These are phyloP conservation scores for Alternaria infectoria DNA, from an alignment of 2,329 filamentous ascomycete species.

Conservation along the genomic window DNA sequence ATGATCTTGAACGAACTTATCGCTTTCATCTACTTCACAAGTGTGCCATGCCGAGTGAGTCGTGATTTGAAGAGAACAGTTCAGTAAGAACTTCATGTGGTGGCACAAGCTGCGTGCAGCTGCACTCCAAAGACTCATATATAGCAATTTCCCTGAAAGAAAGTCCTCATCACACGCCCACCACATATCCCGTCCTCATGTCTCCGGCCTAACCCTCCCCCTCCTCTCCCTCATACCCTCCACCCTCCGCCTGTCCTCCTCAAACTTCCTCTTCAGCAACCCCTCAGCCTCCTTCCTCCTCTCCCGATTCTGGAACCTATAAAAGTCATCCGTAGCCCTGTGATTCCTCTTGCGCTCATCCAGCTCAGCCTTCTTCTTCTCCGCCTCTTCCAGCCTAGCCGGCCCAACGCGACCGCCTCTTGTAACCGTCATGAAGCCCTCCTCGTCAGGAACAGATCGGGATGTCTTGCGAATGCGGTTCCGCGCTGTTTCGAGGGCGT, in stretches of 20 bases:
- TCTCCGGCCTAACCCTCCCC: conserved; percentile 40
- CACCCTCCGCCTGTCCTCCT: conserved; percentile 76
- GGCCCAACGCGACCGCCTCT: conserved; percentile 74
- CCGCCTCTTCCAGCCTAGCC: conserved; percentile 71
- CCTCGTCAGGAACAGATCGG: conserved; percentile 85
- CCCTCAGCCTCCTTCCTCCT: conserved; percentile 77
- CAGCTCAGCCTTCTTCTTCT: conserved; percentile 63
- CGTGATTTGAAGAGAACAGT: not conserved
- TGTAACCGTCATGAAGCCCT: conserved; percentile 93
- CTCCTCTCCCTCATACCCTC: conserved; percentile 72
- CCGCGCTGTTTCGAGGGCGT: conserved; percentile 69
- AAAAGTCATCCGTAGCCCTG: conserved; percentile 70
- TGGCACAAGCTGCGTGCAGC: not conserved
- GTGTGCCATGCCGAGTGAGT: not conserved
- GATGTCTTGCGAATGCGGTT: conserved; percentile 66
- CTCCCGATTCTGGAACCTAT: conserved; percentile 83
- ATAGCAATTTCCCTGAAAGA: not conserved
- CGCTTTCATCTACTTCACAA: not conserved
- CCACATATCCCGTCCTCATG: conserved; percentile 9
- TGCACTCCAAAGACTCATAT: not conserved
- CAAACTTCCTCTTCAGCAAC: conserved; percentile 73
- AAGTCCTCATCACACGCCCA: not conserved
- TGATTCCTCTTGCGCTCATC: conserved; percentile 63
- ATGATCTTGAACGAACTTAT: not conserved
- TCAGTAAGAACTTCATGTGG: too few species aligned